Base-by-base conservation (phyloP, 2,329 filamentous ascomycete genomes). In the Epichloe baconii region DNA sequence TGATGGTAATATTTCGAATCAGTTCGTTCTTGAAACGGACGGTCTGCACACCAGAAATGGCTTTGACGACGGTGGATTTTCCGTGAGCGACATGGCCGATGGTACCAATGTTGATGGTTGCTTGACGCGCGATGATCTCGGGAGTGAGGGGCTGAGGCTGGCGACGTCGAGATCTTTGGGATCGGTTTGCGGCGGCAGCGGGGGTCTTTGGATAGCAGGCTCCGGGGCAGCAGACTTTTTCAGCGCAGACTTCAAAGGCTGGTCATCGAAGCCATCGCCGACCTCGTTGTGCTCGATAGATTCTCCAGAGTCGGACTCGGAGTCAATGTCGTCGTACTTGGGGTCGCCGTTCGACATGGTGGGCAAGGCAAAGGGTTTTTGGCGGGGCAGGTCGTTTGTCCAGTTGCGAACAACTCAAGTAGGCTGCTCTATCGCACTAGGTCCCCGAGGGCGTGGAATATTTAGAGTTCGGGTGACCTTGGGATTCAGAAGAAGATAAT, bases 11-110 rank as follows among this genome's bases (percentile, higher is more conserved):
- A 71, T 98, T 98, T 66, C 93, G 81, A 74, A 97, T 94, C 73
- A 96, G 75, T 74, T 98, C 93, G 76, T 97, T 98, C 85, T 98
- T 98, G 79, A 98, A 98, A 61, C 93, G 83, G 66, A 98, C 93
- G 17, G 93, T 98, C 79, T 98, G 93, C 57, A 98, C 93, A 56
- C 93, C 93, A 2, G 93, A 97, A 63, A 98, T 97, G 63, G 93
- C 93, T 79, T 98, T 98, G 63, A 98, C 93, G 48, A 98, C 93
- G 21, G 93, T 98, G 55, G 88, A 95, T 71, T 97, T 97, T 67
- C 91, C 91, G 85, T 97, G 91, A 66, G 93, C 93, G 77, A 97
- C 91, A 70, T 97, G 93, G 52, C 91, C 91, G 70, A 98, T 97
- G 55, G 93, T 96, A 58, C 91, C 93, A 62, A 97, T 96, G 73